Percentiles rank a stretch among this genome's conserved stretches.
Conservation (phyloP, 345 rosid species). For the Citrus sp. region DNA sequence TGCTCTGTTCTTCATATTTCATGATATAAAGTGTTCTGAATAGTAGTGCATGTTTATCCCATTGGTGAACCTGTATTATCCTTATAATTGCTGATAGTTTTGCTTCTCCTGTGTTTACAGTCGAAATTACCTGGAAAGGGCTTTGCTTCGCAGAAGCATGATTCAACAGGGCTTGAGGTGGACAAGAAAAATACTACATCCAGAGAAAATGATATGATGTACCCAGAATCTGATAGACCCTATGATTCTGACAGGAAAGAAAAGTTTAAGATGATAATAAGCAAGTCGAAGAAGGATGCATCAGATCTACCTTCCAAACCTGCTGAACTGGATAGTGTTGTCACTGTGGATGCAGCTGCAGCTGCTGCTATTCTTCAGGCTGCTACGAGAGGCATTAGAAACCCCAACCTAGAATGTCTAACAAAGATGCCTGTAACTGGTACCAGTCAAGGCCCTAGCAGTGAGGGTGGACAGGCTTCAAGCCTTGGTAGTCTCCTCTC, state of each 20-base stretch:
- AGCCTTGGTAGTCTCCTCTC: conserved; percentile 21
- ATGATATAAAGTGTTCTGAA: neutral
- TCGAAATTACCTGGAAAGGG: conserved; percentile 42
- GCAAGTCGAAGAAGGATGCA: conserved; percentile 61
- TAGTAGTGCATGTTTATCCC: too few relatives aligned
- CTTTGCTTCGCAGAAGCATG: conserved; percentile 40
- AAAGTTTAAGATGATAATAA: conserved; percentile 74
- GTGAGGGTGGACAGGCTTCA: conserved; percentile 34
- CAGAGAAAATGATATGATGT: conserved; percentile 38
- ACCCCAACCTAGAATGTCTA: conserved; percentile 60
- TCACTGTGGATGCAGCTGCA: conserved; percentile 68
- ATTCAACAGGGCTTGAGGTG: conserved; percentile 22
- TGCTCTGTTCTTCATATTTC: neutral
- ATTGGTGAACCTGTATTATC: neutral
- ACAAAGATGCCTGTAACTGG: conserved; percentile 34
- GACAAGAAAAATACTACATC: conserved; percentile 41
- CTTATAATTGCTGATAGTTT: conserved; percentile 1
- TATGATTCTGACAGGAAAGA: conserved; percentile 68
- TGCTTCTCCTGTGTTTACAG: conserved; percentile 36
- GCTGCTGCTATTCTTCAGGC: conserved; percentile 96
- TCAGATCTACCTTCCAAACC: conserved; percentile 51
- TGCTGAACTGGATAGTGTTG: conserved; percentile 44
- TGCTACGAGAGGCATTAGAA: conserved; percentile 77
- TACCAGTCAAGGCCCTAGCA: conserved; percentile 32
- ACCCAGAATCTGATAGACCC: conserved; percentile 52